Conservation (phyloP, 2,329 filamentous ascomycete species). For the Colletotrichum aenigma region DNA sequence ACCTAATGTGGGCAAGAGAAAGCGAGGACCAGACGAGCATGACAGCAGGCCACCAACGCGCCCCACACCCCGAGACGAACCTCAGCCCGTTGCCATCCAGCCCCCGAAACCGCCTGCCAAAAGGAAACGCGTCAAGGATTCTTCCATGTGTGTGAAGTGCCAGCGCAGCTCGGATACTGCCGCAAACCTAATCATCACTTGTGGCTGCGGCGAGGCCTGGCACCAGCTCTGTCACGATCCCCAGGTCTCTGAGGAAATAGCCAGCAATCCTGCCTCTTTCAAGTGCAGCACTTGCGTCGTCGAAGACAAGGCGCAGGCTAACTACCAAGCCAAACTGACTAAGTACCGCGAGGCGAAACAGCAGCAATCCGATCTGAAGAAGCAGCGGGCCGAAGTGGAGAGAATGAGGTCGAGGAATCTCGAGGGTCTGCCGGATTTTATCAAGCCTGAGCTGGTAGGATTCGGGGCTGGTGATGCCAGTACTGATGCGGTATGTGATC, state of each 20-base stretch:
- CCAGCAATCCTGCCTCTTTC: slow-evolving; percentile 18
- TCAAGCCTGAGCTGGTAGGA: slow-evolving; percentile 40
- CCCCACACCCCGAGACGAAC: neutral
- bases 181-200: slow-evolving; percentile 25
- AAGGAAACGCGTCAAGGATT: slow-evolving; percentile 18
- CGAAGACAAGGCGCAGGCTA: slow-evolving; percentile 21
- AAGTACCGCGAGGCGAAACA: slow-evolving; percentile 21
- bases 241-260: slow-evolving; percentile 8
- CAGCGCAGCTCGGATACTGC: slow-evolving; percentile 20
- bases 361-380: slow-evolving; percentile 19
- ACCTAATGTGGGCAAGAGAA: neutral
- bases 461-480: slow-evolving; percentile 39
- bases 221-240: slow-evolving; percentile 29
- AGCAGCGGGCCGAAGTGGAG: slow-evolving; percentile 31
- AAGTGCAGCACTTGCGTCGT: slow-evolving; percentile 22
- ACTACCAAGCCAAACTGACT: slow-evolving; percentile 13
- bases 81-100: neutral
- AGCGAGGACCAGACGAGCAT: neutral
- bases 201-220: slow-evolving; percentile 26
- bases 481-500: slow-evolving; percentile 29
- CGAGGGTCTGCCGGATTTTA: slow-evolving; percentile 35
- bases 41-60: neutral
- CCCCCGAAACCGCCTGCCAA: slow-evolving; percentile 10
- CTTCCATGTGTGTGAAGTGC: slow-evolving; percentile 24
- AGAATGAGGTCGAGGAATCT: slow-evolving; percentile 34